These are phyloP conservation scores for Talaromyces sp. DNA, from an alignment of 2,329 filamentous ascomycete genomes.

Conservation along the genomic window DNA sequence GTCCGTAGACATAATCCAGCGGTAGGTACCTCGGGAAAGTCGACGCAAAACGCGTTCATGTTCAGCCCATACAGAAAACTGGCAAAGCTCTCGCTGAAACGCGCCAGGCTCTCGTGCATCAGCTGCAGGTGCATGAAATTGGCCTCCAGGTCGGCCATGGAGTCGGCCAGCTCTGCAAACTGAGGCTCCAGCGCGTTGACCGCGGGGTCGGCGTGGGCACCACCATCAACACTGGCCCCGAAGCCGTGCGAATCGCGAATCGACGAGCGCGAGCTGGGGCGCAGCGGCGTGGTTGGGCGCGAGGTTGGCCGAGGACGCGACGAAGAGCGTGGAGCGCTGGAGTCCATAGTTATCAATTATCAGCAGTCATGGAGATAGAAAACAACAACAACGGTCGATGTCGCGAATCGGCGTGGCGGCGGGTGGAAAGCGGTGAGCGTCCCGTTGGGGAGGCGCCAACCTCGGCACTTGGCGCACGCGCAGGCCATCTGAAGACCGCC, in stretches of 20 bases:
- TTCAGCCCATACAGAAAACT: slow-evolving; percentile 94
- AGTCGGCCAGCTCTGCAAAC: slow-evolving; percentile 89
- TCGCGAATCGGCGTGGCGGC: not conserved
- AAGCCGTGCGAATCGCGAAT: slow-evolving; percentile 70
- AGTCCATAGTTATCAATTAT: slow-evolving; percentile 20
- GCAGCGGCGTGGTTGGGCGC: slow-evolving; percentile 84
- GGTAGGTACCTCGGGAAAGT: slow-evolving; percentile 84
- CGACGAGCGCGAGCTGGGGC: slow-evolving; percentile 82
- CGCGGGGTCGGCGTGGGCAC: slow-evolving; percentile 49
- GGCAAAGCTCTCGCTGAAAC: slow-evolving; percentile 94
- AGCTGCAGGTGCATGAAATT: slow-evolving; percentile 97
- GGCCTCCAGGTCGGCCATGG: slow-evolving; percentile 90
- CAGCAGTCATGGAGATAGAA: not conserved
- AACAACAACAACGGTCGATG: not conserved
- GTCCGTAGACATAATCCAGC: too few species aligned
- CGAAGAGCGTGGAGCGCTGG: slow-evolving; percentile 42
- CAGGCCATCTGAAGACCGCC: not conserved
- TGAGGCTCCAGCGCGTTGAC: slow-evolving; percentile 80
- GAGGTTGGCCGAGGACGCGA: slow-evolving; percentile 60
- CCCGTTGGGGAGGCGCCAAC: not conserved
- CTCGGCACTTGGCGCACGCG: not conserved
- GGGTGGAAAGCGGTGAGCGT: not conserved
- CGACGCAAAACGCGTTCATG: slow-evolving; percentile 98
- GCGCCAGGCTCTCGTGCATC: slow-evolving; percentile 88
- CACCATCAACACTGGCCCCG: slow-evolving; percentile 25